phyloP scores from a whole-genome alignment of 306 rosid species.

The Ochetophila trinervis region DNA sequence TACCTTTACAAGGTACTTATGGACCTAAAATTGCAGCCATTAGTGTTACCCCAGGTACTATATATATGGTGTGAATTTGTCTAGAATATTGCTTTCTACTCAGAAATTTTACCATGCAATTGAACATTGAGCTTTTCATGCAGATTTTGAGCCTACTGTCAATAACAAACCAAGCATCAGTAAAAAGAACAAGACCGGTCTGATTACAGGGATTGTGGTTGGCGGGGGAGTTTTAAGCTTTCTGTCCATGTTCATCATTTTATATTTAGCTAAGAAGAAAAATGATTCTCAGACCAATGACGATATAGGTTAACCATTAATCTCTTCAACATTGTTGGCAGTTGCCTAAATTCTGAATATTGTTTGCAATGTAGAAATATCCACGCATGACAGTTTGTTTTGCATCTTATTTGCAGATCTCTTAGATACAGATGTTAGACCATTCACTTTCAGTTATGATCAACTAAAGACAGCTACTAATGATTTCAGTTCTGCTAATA shows the following conservation, averaged over 20 bases:
- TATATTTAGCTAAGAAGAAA: slow-evolving; percentile 37
- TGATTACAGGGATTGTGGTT: slow-evolving; percentile 52
- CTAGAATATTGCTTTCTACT: slow-evolving; percentile 9
- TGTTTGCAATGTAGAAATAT: too few species aligned
- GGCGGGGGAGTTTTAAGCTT: slow-evolving; percentile 48
- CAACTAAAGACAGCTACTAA: slow-evolving; percentile 56
- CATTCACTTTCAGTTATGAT: slow-evolving; percentile 54
- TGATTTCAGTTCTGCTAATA: slow-evolving; percentile 49
- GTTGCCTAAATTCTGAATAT: too few species aligned
- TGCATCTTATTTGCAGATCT: slow-evolving; percentile 41
- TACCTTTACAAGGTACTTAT: slow-evolving; percentile 54
- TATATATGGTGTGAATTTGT: slow-evolving; percentile 9
- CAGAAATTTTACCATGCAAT: neutral
- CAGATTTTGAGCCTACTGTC: slow-evolving; percentile 53
- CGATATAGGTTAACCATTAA: slow-evolving; percentile 41
- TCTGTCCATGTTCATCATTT: slow-evolving; percentile 25
- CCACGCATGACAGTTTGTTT: too few species aligned
- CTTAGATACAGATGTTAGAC: slow-evolving; percentile 53
- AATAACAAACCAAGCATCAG: slow-evolving; percentile 42
- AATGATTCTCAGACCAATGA: slow-evolving; percentile 26
- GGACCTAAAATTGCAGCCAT: slow-evolving; percentile 71
- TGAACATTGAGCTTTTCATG: slow-evolving; percentile 20
- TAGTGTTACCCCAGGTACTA: slow-evolving; percentile 63
- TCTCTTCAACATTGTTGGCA: too few species aligned
- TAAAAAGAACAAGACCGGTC: slow-evolving; percentile 40